These are phyloP conservation scores for Waltergamsia citrina DNA, from an alignment of 2,329 filamentous ascomycete genomes.

Conservation along the genomic window DNA sequence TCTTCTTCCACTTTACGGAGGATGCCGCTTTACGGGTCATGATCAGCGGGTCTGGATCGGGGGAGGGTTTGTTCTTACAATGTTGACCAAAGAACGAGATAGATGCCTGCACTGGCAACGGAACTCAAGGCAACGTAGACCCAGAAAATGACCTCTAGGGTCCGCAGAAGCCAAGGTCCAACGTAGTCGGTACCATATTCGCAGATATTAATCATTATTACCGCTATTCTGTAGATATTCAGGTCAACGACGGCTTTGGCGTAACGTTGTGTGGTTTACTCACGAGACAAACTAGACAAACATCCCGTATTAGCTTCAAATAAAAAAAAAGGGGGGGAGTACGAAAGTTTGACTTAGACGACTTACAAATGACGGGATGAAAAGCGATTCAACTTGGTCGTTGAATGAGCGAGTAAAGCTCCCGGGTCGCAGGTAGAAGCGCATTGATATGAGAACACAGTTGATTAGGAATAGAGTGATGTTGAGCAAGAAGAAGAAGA, in stretches of 20 bases:
- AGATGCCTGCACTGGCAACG: constrained; percentile 59
- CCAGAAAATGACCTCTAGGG: constrained; percentile 65
- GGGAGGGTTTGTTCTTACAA: constrained; percentile 25
- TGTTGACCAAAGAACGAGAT: constrained; percentile 61
- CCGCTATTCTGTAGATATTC: constrained; percentile 51
- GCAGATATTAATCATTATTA: constrained; percentile 68
- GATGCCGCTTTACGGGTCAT: too few species aligned
- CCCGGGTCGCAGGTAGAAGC: constrained; percentile 61
- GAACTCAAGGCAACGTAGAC: constrained; percentile 61
- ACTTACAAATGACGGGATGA: constrained; percentile 58
- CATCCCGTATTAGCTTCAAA: constrained; percentile 7
- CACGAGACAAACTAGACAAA: constrained; percentile 30
- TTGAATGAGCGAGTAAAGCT: constrained; percentile 63
- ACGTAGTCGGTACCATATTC: constrained; percentile 61
- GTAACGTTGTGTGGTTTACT: too few species aligned
- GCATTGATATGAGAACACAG: constrained; percentile 52
- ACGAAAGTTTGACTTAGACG: background rate
- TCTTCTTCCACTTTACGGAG: too few species aligned
- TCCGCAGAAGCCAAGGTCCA: constrained; percentile 50
- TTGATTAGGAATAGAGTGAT: constrained; percentile 54
- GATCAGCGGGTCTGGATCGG: background rate
- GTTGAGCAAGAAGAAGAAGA: constrained; percentile 54
- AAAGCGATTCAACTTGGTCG: constrained; percentile 71
- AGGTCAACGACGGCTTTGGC: constrained; percentile 38
- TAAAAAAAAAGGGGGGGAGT: background rate